Percentiles rank a stretch among this genome's conserved stretches.
These are phyloP conservation scores for Solanum piurae DNA, from an alignment of 257 asterid genomes.

Conservation along the genomic window DNA sequence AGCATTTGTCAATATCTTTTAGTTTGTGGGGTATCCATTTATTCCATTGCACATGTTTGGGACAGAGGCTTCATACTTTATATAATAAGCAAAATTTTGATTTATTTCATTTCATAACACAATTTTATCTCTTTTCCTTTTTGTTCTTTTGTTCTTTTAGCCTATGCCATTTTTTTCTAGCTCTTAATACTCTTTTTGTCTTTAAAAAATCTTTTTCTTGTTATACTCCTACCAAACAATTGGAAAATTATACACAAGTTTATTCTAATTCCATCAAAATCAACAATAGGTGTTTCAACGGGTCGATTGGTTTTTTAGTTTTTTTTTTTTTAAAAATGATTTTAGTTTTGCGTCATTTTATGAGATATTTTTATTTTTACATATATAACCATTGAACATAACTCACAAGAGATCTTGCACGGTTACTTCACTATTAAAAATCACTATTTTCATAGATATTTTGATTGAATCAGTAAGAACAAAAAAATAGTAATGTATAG, in stretches of 20 bases:
- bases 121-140: background rate
- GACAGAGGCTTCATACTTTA: background rate
- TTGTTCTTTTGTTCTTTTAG: background rate
- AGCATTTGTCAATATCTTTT: background rate
- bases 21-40: background rate
- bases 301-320: background rate
- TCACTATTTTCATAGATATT: too few species aligned
- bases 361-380: too few species aligned
- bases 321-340: background rate
- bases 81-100: background rate
- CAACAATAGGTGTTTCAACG: background rate
- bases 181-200: background rate
- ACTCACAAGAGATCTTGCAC: too few species aligned
- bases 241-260: background rate
- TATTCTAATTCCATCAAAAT: background rate
- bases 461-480: too few species aligned
- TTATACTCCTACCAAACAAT: background rate
- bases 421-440: too few species aligned
- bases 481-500: too few species aligned
- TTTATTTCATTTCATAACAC: background rate
- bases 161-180: background rate
- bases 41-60: conserved; percentile 1
- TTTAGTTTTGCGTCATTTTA: background rate
- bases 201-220: background rate
- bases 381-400: too few species aligned